Percentiles rank a stretch among this genome's conserved stretches.
These are phyloP conservation scores for Fraxinus platypoda DNA, from an alignment of 305 asterid species.

Conservation along the genomic window DNA sequence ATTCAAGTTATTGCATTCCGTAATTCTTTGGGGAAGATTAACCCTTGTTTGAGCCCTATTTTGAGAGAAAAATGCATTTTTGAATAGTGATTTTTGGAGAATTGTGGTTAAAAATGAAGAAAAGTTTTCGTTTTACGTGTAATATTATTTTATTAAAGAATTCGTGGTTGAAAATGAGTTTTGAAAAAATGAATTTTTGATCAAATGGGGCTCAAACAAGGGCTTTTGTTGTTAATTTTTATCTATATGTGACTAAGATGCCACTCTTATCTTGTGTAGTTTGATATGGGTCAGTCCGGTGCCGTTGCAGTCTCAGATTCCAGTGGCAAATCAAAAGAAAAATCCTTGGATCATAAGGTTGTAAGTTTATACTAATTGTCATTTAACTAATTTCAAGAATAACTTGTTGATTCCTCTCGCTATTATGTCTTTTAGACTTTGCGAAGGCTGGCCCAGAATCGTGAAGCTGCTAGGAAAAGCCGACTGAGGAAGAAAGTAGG, in stretches of 20 bases:
- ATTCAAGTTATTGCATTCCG: neutral
- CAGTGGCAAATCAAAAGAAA: constrained; percentile 87
- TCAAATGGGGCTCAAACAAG: too few species aligned
- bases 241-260: constrained; percentile 14
- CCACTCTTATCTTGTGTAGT: constrained; percentile 43
- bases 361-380: constrained; percentile 9
- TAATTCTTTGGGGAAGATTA: neutral
- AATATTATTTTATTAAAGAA: too few species aligned
- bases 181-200: too few species aligned
- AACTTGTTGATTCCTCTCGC: constrained; percentile 14
- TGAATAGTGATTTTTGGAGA: too few species aligned
- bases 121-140: too few species aligned
- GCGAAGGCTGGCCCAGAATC: constrained; percentile 96
- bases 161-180: too few species aligned
- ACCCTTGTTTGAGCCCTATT: too few species aligned
- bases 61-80: too few species aligned
- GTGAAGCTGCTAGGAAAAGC: constrained; percentile 99
- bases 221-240: neutral
- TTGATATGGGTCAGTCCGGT: constrained; percentile 63
- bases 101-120: too few species aligned
- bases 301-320: constrained; percentile 61
- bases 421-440: constrained; percentile 49
- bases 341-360: constrained; percentile 79
- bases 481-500: constrained; percentile 86
- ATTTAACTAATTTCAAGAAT: constrained; percentile 5